phyloP scores from a whole-genome alignment of 75 land plant genomes.

The Pinus tabuliformis region DNA sequence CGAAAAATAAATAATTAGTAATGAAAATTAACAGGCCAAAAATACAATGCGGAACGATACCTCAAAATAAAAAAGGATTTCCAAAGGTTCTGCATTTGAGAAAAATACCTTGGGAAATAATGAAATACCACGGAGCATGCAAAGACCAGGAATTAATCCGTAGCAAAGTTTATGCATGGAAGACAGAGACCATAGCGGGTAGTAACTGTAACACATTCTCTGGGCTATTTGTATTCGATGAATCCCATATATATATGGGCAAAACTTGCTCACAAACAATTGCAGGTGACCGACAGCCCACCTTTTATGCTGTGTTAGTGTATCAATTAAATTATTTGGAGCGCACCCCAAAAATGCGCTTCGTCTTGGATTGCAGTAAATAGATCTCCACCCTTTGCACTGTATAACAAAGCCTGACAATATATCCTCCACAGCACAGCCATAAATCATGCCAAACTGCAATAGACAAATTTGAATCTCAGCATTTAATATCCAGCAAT shows the following conservation, averaged over 20 bases:
- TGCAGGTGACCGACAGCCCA: constrained; percentile 23
- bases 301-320: constrained; percentile 24
- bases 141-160: constrained; percentile 29
- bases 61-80: neutral
- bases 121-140: constrained; percentile 20
- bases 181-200: neutral
- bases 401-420: constrained; percentile 34
- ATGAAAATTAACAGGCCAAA: no score
- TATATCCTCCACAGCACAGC: constrained; percentile 26
- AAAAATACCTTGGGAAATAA: constrained; percentile 39
- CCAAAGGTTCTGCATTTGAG: no score
- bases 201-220: constrained; percentile 7
- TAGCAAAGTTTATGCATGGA: constrained; percentile 18
- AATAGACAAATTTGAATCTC: no score
- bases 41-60: no score
- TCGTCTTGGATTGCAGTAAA: constrained; percentile 18
- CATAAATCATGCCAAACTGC: constrained; percentile 45
- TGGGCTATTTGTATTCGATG: neutral
- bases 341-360: constrained; percentile 22
- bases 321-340: constrained; percentile 13
- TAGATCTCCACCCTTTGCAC: constrained; percentile 37
- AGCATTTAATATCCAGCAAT: no score
- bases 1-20: neutral
- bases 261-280: constrained; percentile 18
- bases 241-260: constrained; percentile 20